These are phyloP conservation scores for Capronia coronata DNA, from an alignment of 2,329 filamentous ascomycete genomes.

Conservation along the genomic window DNA sequence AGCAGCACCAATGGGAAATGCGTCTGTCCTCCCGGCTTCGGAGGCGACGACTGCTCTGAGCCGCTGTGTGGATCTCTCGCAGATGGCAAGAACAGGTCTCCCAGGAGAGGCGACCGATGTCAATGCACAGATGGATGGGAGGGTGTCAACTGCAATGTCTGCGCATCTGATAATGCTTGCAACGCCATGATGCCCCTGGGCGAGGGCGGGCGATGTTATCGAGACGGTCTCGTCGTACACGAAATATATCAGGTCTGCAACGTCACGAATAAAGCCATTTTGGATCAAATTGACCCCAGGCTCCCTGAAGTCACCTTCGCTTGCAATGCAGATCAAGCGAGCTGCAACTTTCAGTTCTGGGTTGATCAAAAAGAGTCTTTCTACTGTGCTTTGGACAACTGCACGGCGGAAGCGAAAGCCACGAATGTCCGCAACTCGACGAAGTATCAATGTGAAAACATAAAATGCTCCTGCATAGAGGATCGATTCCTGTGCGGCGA, in stretches of 20 bases:
- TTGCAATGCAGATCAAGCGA: constrained; percentile 65
- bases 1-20: constrained; percentile 90
- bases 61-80: constrained; percentile 88
- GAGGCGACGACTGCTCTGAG: constrained; percentile 84
- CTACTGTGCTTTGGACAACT: constrained; percentile 83
- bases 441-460: constrained; percentile 73
- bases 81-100: constrained; percentile 69
- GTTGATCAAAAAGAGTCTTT: constrained; percentile 91
- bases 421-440: constrained; percentile 70
- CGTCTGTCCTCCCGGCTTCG: constrained; percentile 83
- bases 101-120: constrained; percentile 61
- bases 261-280: constrained; percentile 92
- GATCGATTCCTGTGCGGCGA: constrained; percentile 92
- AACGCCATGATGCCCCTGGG: constrained; percentile 78
- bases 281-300: constrained; percentile 74
- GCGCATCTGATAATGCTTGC: constrained; percentile 74
- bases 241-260: constrained; percentile 97
- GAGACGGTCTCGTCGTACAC: constrained; percentile 80
- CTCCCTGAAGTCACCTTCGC: constrained; percentile 92
- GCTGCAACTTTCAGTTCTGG: constrained; percentile 98
- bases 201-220: constrained; percentile 83
- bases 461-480: constrained; percentile 80
- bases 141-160: constrained; percentile 98
- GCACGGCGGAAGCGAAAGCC: constrained; percentile 64
- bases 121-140: constrained; percentile 89